These are phyloP conservation scores for Aspergillus awamori DNA, from an alignment of 2,329 filamentous ascomycete species.

Conservation along the genomic window DNA sequence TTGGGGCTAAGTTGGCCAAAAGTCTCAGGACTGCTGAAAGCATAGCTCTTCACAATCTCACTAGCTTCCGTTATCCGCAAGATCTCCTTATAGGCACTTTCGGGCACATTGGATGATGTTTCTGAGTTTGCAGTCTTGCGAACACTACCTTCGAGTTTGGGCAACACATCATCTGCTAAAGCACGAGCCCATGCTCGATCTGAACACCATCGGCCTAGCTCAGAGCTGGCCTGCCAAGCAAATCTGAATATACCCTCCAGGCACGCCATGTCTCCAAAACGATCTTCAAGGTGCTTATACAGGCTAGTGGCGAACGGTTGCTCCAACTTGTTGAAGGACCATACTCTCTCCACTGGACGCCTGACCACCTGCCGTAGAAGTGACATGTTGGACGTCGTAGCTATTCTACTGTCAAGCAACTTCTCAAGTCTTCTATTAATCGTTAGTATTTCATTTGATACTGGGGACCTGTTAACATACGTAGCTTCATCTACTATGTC, in stretches of 20 bases:
- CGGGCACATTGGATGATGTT: slow-evolving; percentile 15
- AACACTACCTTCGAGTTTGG: slow-evolving; percentile 61
- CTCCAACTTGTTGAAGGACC: slow-evolving; percentile 58
- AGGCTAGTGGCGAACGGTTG: slow-evolving; percentile 66
- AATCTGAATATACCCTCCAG: slow-evolving; percentile 63
- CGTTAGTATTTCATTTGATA: slow-evolving; percentile 11
- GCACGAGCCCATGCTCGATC: slow-evolving; percentile 78
- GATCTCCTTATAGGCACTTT: slow-evolving; percentile 57
- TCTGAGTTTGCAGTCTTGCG: slow-evolving; percentile 17
- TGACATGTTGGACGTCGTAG: slow-evolving; percentile 68
- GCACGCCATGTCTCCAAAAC: slow-evolving; percentile 55
- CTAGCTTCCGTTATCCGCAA: slow-evolving; percentile 62
- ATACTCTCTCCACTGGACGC: slow-evolving; percentile 61
- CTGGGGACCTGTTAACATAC: slow-evolving; percentile 27
- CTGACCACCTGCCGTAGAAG: slow-evolving; percentile 62
- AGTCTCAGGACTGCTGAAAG: slow-evolving; percentile 45
- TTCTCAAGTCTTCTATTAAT: slow-evolving; percentile 65
- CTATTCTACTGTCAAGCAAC: slow-evolving; percentile 79
- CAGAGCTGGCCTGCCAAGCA: slow-evolving; percentile 61
- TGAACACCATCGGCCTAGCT: slow-evolving; percentile 81
- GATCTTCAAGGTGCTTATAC: slow-evolving; percentile 58
- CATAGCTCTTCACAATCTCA: slow-evolving; percentile 57
- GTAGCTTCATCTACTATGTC: slow-evolving; percentile 71
- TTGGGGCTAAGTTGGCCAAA: slow-evolving; percentile 69
- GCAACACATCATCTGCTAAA: slow-evolving; percentile 64